phyloP scores from a whole-genome alignment of 306 rosid species.

The Prunus mongolica region DNA sequence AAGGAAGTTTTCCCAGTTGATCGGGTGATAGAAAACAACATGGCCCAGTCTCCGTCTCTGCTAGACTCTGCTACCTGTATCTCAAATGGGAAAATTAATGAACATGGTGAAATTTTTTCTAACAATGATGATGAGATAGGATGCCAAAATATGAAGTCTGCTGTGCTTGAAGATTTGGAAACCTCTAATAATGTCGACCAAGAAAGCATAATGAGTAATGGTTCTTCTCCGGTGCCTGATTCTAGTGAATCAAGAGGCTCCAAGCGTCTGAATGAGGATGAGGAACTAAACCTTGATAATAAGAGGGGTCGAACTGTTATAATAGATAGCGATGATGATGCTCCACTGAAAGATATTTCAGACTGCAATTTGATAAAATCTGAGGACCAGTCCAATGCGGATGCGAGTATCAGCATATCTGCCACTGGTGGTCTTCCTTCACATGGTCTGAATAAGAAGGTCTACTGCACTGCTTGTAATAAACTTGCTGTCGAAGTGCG shows the following conservation, averaged over 20 bases:
- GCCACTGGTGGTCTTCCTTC: conserved; percentile 36
- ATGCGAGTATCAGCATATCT: conserved; percentile 28
- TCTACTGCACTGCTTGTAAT: conserved; percentile 63
- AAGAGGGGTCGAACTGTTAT: conserved; percentile 47
- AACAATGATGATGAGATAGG: conserved; percentile 30
- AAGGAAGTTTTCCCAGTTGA: conserved; percentile 34
- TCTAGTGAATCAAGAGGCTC: conserved; percentile 49
- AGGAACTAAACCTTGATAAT: conserved; percentile 39
- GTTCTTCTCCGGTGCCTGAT: conserved; percentile 30
- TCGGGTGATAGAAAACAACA: conserved; percentile 28
- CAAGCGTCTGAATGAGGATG: conserved; percentile 55
- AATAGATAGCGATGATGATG: conserved; percentile 40
- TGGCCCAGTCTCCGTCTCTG: conserved; percentile 25
- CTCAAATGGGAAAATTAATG: conserved; percentile 34
- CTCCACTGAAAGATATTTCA: conserved; percentile 32
- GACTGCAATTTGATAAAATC: conserved; percentile 18
- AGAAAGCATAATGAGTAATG: conserved; percentile 28
- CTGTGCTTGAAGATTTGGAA: conserved; percentile 37
- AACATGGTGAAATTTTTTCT: conserved; percentile 23
- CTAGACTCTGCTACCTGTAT: conserved; percentile 33
- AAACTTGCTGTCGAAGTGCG: conserved; percentile 47
- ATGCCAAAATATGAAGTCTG: conserved; percentile 25
- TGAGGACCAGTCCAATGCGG: conserved; percentile 31
- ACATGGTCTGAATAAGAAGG: conserved; percentile 36
- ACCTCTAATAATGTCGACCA: conserved; percentile 32